Evolutionary conservation across 257 asterid species (phyloP), one percentile per base, ranked within the genome.

Genomic region (Gentiana dahurica): DNA sequence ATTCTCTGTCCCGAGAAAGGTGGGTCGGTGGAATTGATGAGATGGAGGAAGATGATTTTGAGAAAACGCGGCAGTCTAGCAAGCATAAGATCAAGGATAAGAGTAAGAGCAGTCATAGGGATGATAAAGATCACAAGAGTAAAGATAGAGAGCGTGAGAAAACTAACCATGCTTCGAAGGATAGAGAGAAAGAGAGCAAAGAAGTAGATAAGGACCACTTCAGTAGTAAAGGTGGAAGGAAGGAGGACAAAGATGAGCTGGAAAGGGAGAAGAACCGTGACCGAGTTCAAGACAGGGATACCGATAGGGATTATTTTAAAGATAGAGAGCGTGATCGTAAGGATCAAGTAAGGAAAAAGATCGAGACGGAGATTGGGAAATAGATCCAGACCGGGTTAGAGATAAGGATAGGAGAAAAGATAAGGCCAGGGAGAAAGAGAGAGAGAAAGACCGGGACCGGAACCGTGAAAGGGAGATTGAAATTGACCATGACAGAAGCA

Each of bases 81-180:
- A 82, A 72, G 77, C 84, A 77, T 64, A 81, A 65, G 46, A 77
- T 71, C 72, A 84, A 82, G 71, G 92, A 81, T 63, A 81, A 70
- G 70, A 81, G 77, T 62, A 87, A 72, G 78, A 73, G 75, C 72
- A 66, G 80, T 7, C 73, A 71, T 12, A 75, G 76, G 71, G 95
- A 82, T 65, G 95, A 84, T 71, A 87, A 72, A 63, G 91, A 90
- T 46, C 71, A 77, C 63, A 82, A 71, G 71, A 77, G 73, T 63
- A 85, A 78, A 76, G 87, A 82, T 61, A 74, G 81, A n/a, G 96
- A 84, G 61, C 74, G 72, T 55, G 66, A 72, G 4, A 84, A 76
- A 75, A 59, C 55, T 11, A 53, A 43, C 52, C 81, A 68, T 36
- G 59, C 54, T 59, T 61, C 46, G 15, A 80, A 73, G 73, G 94